phyloP scores from a whole-genome alignment of 495 filamentous ascomycete species.

The Cercophora newfieldiana region DNA sequence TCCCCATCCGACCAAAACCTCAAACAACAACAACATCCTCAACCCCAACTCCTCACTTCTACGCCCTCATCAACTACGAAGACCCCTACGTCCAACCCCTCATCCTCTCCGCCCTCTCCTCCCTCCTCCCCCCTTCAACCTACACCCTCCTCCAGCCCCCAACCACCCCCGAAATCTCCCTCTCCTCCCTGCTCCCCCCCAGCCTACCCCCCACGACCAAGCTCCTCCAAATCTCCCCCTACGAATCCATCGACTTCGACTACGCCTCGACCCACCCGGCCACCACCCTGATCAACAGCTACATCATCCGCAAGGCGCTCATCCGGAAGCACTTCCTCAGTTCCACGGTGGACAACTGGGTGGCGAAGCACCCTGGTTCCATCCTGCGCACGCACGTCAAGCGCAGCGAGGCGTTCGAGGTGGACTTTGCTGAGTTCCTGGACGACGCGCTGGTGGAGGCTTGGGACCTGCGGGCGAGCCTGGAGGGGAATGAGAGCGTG shows the following conservation, averaged over 20 bases:
- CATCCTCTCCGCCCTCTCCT: constrained; percentile 67
- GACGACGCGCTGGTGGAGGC: constrained; percentile 90
- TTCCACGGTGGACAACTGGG: constrained; percentile 75
- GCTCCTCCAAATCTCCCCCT: constrained; percentile 79
- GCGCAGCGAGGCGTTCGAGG: constrained; percentile 76
- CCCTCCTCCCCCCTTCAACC: constrained; percentile 53
- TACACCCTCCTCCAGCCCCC: constrained; percentile 36
- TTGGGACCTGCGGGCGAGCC: constrained; percentile 77
- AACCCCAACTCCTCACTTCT: constrained; percentile 49
- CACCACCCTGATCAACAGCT: constrained; percentile 71
- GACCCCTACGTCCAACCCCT: constrained; percentile 84
- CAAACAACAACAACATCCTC: constrained; percentile 1
- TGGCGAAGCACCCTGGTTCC: constrained; percentile 75
- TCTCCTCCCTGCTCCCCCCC: constrained; percentile 32
- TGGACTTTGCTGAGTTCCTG: constrained; percentile 95
- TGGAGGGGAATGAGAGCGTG: constrained; percentile 56
- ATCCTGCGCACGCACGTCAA: constrained; percentile 68
- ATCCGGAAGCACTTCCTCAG: constrained; percentile 93
- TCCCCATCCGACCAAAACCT: neutral
- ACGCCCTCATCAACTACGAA: constrained; percentile 79
- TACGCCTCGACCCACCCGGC: constrained; percentile 60
- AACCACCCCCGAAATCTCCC: constrained; percentile 20
- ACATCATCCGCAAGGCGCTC: constrained; percentile 94
- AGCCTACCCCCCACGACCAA: constrained; percentile 41
- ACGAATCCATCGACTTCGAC: constrained; percentile 84